A percentile compares a stretch with the other conserved stretches of the same genome.
phyloP scores from a whole-genome alignment of 768 basidiomycete genomes.

The Lentinus tigrinus region DNA sequence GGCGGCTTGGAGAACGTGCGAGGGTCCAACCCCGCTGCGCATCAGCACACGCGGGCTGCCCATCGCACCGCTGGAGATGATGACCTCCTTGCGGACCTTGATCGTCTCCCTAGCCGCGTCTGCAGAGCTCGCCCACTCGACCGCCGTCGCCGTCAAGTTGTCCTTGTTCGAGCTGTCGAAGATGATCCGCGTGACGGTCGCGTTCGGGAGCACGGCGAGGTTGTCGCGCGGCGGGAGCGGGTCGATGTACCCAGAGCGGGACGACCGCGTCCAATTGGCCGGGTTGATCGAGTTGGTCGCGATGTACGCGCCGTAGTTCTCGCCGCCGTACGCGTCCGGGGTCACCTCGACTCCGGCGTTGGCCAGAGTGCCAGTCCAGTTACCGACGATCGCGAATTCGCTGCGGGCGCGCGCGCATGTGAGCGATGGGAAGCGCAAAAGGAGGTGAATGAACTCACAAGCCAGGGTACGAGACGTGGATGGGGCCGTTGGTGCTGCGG shows the following conservation, averaged over 20 bases:
- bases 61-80: slow-evolving; percentile 48
- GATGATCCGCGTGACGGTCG: slow-evolving; percentile 56
- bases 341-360: slow-evolving; percentile 42
- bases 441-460: slow-evolving; percentile 38
- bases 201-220: slow-evolving; percentile 58
- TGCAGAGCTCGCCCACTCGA: slow-evolving; percentile 43
- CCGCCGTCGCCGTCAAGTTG: slow-evolving; percentile 41
- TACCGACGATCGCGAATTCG: slow-evolving; percentile 47
- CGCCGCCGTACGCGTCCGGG: slow-evolving; percentile 45
- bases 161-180: slow-evolving; percentile 35
- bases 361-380: slow-evolving; percentile 56
- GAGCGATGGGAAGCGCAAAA: slow-evolving; percentile 11
- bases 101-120: slow-evolving; percentile 39
- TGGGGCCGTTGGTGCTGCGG: slow-evolving; percentile 54
- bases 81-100: slow-evolving; percentile 60
- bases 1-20: slow-evolving; percentile 46
- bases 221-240: slow-evolving; percentile 60
- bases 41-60: slow-evolving; percentile 55
- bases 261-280: slow-evolving; percentile 58
- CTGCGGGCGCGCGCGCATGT: slow-evolving; percentile 27
- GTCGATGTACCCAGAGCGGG: slow-evolving; percentile 66
- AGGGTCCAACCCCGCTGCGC: slow-evolving; percentile 59
- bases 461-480: slow-evolving; percentile 50
- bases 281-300: slow-evolving; percentile 62
- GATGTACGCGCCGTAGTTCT: slow-evolving; percentile 51